These are phyloP conservation scores for Apiosordaria backusii DNA, from an alignment of 495 filamentous ascomycete genomes.

Conservation along the genomic window DNA sequence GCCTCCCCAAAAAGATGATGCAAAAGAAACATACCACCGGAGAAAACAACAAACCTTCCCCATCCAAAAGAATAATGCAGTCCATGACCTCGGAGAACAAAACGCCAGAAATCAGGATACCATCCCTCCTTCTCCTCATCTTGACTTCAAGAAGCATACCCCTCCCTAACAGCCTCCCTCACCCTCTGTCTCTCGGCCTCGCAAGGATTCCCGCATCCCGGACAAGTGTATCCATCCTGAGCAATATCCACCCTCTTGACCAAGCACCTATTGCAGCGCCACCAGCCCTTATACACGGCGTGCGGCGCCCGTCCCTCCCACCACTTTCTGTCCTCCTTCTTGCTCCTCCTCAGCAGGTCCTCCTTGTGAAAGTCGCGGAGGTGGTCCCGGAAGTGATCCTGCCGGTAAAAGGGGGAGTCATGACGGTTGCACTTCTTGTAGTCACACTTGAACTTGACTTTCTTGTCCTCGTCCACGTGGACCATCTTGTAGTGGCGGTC, in stretches of 20 bases:
- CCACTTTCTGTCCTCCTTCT: slow-evolving; percentile 19
- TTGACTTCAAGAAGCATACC: neutral
- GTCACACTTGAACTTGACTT: slow-evolving; percentile 41
- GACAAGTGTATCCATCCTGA: slow-evolving; percentile 38
- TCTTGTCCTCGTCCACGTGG: slow-evolving; percentile 35
- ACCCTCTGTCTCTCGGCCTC: slow-evolving; percentile 34
- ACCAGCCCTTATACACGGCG: slow-evolving; percentile 39
- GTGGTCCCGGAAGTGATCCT: slow-evolving; percentile 50
- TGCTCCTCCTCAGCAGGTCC: slow-evolving; percentile 40
- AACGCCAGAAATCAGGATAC: neutral
- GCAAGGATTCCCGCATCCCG: slow-evolving; percentile 39
- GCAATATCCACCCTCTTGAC: slow-evolving; percentile 30
- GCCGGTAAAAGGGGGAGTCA: slow-evolving; percentile 37
- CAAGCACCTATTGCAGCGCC: slow-evolving; percentile 48
- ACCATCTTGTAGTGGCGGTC: slow-evolving; percentile 42
- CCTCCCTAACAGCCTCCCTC: neutral
- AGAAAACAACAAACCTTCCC: slow-evolving; percentile 5
- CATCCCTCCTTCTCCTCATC: neutral
- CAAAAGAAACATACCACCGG: slow-evolving; percentile 10
- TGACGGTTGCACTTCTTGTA: slow-evolving; percentile 39
- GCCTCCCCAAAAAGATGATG: neutral
- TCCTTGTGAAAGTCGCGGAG: slow-evolving; percentile 49
- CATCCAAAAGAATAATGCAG: neutral
- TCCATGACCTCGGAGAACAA: slow-evolving; percentile 2
- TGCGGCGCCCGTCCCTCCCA: slow-evolving; percentile 17